Evolutionary conservation across 208 protist species (phyloP).

Genomic region (Leptomonas pyrrhocoris): DNA sequence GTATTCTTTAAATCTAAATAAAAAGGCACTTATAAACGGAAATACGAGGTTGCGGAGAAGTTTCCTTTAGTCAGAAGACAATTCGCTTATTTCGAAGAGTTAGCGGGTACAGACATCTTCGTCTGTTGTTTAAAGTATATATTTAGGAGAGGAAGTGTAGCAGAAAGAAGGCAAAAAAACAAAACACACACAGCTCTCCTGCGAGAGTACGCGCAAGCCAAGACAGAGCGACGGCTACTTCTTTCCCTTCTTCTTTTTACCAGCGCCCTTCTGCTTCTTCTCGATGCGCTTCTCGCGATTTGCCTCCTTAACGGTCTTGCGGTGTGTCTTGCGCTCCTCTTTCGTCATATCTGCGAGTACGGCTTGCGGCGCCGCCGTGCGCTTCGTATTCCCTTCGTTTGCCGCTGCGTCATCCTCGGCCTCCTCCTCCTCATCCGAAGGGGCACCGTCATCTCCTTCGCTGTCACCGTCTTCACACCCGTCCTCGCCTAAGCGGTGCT

Average conservation of each 20-base stretch:
- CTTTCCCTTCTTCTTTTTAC: constrained; percentile 51
- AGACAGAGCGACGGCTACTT: constrained; percentile 12
- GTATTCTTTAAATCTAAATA: too few species aligned
- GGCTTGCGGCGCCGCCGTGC: constrained; percentile 11
- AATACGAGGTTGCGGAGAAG: too few species aligned
- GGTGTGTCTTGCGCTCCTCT: constrained; percentile 82
- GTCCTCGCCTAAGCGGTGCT: constrained; percentile 12
- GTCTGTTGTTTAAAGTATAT: too few species aligned
- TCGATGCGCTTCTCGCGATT: constrained; percentile 71
- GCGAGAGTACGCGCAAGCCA: too few species aligned
- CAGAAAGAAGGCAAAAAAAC: too few species aligned
- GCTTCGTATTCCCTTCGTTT: constrained; percentile 7
- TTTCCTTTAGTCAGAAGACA: too few species aligned
- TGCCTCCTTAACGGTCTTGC: constrained; percentile 79
- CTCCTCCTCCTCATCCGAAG: constrained; percentile 25
- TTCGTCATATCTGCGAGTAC: constrained; percentile 83
- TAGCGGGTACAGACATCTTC: too few species aligned
- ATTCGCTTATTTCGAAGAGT: too few species aligned
- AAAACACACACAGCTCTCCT: too few species aligned
- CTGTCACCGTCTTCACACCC: constrained; percentile 9
- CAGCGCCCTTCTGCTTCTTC: constrained; percentile 71
- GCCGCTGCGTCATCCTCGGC: constrained; percentile 31
- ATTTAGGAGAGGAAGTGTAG: too few species aligned
- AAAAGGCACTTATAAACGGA: too few species aligned
- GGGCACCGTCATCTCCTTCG: constrained; percentile 17